Evolutionary conservation across 495 filamentous ascomycete species (phyloP), one percentile per base, ranked within the genome.

Genomic region (Eremomyces bilateralis): DNA sequence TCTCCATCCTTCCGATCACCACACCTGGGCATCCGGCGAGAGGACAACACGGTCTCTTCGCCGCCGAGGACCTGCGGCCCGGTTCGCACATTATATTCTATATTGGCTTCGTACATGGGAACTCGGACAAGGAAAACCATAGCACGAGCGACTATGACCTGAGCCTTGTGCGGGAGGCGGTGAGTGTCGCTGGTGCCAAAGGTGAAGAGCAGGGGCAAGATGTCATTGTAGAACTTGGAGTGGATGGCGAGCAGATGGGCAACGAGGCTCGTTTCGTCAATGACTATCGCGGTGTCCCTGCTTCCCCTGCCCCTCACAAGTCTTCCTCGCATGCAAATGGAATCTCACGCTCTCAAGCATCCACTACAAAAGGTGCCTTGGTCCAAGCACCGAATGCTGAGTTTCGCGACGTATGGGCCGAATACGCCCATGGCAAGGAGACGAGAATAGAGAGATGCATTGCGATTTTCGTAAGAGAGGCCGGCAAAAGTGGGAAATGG

Each of bases 231-330:
- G n/a, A n/a, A n/a, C 30, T 80, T 0, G 71, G 67, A 3, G 61
- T 80, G 12, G 76, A 82, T 46, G 76, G 73, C 2, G 57, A 49
- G 4, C 54, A 47, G 8, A 48, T 46, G 29, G 76, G 76, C 3
- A 80, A 77, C 42, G 76, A 81, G 52, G 73, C 67, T 2, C 52
- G 76, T 6, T 80, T 76, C 48, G 59, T 75, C 21, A 82, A 82
- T 43, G 76, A 82, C 50, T 82, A 76, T 42, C 61, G 76, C 13
- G 74, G 76, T 1, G 59, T 80, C 13, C 13, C 24, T 6, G 24
- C 6, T 13, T 27, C 24, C n/a, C n/a, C n/a, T n/a, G n/a, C n/a
- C n/a, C n/a, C n/a, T n/a, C n/a, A n/a, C n/a, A n/a, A n/a, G n/a
- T n/a, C n/a, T n/a, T n/a, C n/a, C n/a, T n/a, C n/a, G n/a, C n/a